phyloP scores from a whole-genome alignment of 2,329 filamentous ascomycete genomes.

The Pseudogymnoascus sp. region DNA sequence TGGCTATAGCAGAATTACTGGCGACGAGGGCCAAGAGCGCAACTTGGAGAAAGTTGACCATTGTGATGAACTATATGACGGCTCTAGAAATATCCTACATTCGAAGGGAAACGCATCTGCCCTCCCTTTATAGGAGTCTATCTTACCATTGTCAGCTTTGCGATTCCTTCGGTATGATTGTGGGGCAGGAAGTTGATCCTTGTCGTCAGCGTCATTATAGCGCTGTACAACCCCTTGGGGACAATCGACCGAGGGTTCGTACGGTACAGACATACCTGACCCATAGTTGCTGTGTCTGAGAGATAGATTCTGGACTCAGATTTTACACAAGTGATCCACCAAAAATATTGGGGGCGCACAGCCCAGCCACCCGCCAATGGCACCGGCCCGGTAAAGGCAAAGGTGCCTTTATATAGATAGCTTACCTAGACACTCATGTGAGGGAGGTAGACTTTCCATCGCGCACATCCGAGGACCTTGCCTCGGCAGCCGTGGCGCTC shows the following conservation, averaged over 20 bases:
- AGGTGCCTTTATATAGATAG: not conserved
- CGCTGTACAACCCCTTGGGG: not conserved
- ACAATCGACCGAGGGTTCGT: not conserved
- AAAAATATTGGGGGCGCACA: not conserved
- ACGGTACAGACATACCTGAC: not conserved
- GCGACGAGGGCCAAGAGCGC: not conserved
- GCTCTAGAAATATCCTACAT: not conserved
- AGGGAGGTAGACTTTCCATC: not conserved
- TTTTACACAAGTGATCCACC: not conserved
- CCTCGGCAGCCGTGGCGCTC: too few species aligned
- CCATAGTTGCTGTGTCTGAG: not conserved
- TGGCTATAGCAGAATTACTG: not conserved
- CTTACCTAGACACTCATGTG: not conserved
- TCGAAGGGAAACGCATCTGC: not conserved
- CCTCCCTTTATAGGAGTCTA: not conserved
- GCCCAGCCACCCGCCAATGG: not conserved
- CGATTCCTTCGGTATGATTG: not conserved
- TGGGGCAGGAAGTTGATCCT: not conserved
- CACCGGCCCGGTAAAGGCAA: not conserved
- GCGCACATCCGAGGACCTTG: not conserved
- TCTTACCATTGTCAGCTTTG: not conserved
- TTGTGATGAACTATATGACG: not conserved
- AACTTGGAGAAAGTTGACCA: not conserved
- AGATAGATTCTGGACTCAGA: not conserved
- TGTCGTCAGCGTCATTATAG: not conserved